Conservation (phyloP, 768 basidiomycete genomes). For the Podaxis sp. region DNA sequence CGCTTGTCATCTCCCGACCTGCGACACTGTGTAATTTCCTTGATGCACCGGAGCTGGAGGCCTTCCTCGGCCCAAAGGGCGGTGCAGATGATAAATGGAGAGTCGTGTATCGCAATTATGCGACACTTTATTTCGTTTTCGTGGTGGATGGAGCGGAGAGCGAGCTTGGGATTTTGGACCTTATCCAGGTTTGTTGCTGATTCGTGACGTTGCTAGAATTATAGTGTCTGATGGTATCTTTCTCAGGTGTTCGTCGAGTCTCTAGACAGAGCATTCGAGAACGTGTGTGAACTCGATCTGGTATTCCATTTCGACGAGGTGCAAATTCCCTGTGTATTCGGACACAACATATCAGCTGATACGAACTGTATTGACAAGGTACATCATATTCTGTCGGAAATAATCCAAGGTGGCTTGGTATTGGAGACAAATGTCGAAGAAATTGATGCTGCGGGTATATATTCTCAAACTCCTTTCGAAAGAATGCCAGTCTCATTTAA, state of each 20-base stretch:
- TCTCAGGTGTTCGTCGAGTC: conserved; percentile 94
- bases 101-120: conserved; percentile 94
- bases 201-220: not conserved
- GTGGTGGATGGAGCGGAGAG: conserved; percentile 96
- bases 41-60: conserved; percentile 86
- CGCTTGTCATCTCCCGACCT: conserved; percentile 80
- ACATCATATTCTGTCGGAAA: conserved; percentile 92
- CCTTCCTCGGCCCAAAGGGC: conserved; percentile 59
- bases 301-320: conserved; percentile 99
- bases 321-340: conserved; percentile 19
- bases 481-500: conserved; percentile 7
- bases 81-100: conserved; percentile 63
- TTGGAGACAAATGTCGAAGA: conserved; percentile 93
- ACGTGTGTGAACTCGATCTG: conserved; percentile 96
- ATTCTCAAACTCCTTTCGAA: conserved; percentile 13
- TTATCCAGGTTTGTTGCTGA: conserved; percentile 78
- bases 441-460: conserved; percentile 69
- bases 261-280: conserved; percentile 93
- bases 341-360: not conserved
- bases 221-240: not conserved
- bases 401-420: conserved; percentile 95
- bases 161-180: conserved; percentile 91
- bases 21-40: conserved; percentile 92
- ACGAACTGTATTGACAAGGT: conserved; percentile 54
- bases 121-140: conserved; percentile 95